Conservation (phyloP, 495 filamentous ascomycete species). For the Penicillium ochrochloron region DNA sequence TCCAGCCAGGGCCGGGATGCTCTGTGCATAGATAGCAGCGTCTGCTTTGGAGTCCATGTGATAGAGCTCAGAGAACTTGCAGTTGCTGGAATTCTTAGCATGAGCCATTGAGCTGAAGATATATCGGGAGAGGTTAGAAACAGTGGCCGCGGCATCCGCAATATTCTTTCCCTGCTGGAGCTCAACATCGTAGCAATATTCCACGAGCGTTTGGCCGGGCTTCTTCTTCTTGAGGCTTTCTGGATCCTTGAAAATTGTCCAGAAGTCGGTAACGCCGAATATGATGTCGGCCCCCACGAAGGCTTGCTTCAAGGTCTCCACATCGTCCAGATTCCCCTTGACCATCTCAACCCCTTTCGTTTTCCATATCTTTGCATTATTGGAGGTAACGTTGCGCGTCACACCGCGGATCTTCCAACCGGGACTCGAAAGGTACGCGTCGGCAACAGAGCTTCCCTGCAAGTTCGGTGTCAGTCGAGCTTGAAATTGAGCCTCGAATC, state of each 20-base stretch:
- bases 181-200: constrained; percentile 11
- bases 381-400: not conserved
- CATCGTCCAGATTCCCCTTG: constrained; percentile 3
- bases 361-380: not conserved
- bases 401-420: constrained; percentile 13
- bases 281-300: constrained; percentile 8
- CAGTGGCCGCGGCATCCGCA: constrained; percentile 5
- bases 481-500: no score
- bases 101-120: constrained; percentile 14
- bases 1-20: not conserved
- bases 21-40: not conserved
- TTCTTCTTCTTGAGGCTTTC: not conserved
- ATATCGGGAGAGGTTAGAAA: constrained; percentile 1
- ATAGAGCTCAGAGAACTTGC: constrained; percentile 7
- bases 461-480: not conserved
- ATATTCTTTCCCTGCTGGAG: constrained; percentile 12
- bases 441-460: constrained; percentile 10
- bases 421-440: constrained; percentile 1
- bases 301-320: constrained; percentile 7
- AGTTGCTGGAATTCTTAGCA: not conserved
- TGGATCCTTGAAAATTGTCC: constrained; percentile 1
- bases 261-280: constrained; percentile 17
- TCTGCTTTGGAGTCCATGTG: constrained; percentile 13
- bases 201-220: not conserved
- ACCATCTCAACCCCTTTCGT: constrained; percentile 11